A percentile compares a stretch with the other conserved stretches of the same genome.
phyloP scores from a whole-genome alignment of 2,329 filamentous ascomycete species.

The Colletotrichum plurivorum region DNA sequence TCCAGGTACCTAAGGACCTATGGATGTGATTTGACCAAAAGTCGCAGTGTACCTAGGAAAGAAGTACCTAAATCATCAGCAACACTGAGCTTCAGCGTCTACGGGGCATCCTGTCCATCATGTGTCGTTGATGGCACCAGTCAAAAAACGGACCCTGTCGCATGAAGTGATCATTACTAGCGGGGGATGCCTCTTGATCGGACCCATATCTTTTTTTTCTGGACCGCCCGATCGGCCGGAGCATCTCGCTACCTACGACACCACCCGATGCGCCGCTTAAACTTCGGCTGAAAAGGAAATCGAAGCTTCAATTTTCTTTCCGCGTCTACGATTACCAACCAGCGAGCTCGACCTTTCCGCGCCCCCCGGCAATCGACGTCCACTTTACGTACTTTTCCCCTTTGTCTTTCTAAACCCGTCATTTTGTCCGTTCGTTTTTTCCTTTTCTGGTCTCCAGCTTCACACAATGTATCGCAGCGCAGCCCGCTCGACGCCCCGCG shows the following conservation, averaged over 20 bases:
- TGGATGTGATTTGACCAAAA: too few relatives aligned
- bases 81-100: not conserved
- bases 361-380: constrained; percentile 28
- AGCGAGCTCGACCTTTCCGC: constrained; percentile 15
- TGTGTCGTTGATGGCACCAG: constrained; percentile 9
- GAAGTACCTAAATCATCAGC: not conserved
- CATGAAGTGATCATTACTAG: constrained; percentile 17
- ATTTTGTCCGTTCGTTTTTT: constrained; percentile 10
- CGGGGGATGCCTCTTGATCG: constrained; percentile 7
- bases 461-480: constrained; percentile 65
- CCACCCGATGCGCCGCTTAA: constrained; percentile 38
- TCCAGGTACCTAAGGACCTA: constrained; percentile 3
- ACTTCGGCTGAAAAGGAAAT: constrained; percentile 33
- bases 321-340: constrained; percentile 40
- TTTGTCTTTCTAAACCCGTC: constrained; percentile 26
- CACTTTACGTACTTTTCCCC: constrained; percentile 27
- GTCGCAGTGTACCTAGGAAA: too few relatives aligned
- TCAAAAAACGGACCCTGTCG: constrained; percentile 10
- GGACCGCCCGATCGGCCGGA: constrained; percentile 35
- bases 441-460: constrained; percentile 8
- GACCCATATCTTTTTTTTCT: not conserved
- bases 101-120: not conserved
- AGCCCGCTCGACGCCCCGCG: constrained; percentile 63
- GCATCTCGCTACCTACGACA: not conserved
- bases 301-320: constrained; percentile 42